Evolutionary conservation across 2,329 filamentous ascomycete genomes (phyloP), one percentile per base, ranked within the genome.

Genomic region (Cordyceps fumosorosea): DNA sequence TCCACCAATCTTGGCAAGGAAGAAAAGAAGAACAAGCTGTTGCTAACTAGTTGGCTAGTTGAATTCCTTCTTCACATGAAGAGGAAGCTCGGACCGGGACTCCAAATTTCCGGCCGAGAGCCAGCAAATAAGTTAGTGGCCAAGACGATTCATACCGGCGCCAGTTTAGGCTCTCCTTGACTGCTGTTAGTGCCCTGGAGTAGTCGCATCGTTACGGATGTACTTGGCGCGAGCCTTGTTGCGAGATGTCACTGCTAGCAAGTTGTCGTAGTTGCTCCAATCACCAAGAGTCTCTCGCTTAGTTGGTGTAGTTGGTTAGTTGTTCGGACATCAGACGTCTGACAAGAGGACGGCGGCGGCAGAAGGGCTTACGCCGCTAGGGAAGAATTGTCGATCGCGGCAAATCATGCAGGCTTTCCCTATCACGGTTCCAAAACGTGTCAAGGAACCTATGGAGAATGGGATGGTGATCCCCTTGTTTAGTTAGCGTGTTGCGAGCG

Each of bases 131-230:
- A 29, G 26, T 29, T 29, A 20, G 20, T 48, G 48, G 45, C 18
- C 34, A 11, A 47, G 11, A 48, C 37, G 48, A 52, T 52, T 60
- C 37, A 53, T 53, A 29, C 34, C 53, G 56, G 56, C 40, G 37
- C 56, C 4, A 53, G 6, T 32, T 32, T 53, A 45, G 56, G 47
- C 56, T 34, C 42, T 48, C 26, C 12, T 34, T 10, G 22, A 34
- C 48, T 44, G 20, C 3, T 20, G 37, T 18, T 53, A 54, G 48
- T 53, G 37, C 50, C 24, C 14, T 6, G 3, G 6, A 14, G 26
- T 32, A 60, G 57, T 37, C 26, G n/a, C 26, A 53, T 37, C 29
- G 45, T 60, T 52, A 54, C 48, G n/a, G n/a, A n/a, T n/a, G 57
- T 60, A 53, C 48, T 37, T 37, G 32, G 22, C 40, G 45, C 24